Percentiles rank a stretch among this genome's conserved stretches.
These are phyloP conservation scores for Aureobasidium sp. DNA, from an alignment of 2,329 filamentous ascomycete species.

Conservation along the genomic window DNA sequence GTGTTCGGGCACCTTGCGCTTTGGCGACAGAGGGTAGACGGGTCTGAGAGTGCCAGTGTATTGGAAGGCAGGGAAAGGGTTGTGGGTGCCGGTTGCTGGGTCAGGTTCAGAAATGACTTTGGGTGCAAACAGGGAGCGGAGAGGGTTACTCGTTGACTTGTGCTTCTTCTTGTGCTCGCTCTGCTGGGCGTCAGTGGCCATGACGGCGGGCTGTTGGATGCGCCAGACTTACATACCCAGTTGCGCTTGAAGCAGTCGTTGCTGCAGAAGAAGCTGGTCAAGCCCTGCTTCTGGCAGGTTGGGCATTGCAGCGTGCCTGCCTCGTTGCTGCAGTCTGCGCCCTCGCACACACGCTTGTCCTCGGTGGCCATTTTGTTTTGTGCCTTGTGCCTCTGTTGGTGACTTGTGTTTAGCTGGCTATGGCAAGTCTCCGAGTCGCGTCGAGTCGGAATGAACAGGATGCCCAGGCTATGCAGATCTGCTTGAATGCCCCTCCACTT, in stretches of 20 bases:
- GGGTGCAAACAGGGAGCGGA: constrained; percentile 65
- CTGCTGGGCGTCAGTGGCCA: constrained; percentile 37
- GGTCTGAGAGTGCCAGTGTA: constrained; percentile 78
- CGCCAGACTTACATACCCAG: constrained; percentile 58
- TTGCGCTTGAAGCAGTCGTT: constrained; percentile 99
- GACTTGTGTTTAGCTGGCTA: no score
- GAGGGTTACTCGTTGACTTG: constrained; percentile 68
- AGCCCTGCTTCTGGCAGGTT: constrained; percentile 82
- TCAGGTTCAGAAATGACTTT: constrained; percentile 84
- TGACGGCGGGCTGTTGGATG: constrained; percentile 15
- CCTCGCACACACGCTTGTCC: constrained; percentile 62
- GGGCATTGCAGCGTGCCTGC: constrained; percentile 85
- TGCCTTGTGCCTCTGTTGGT: neutral
- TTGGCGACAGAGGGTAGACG: constrained; percentile 58
- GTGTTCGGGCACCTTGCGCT: constrained; percentile 63
- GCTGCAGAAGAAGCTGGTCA: constrained; percentile 93
- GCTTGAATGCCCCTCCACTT: neutral
- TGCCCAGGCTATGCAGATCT: neutral
- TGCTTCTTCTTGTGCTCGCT: constrained; percentile 73
- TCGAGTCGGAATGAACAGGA: neutral
- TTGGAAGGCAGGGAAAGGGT: constrained; percentile 81
- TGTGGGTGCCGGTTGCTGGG: constrained; percentile 81
- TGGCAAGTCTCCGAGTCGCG: neutral
- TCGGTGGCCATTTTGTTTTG: constrained; percentile 13
- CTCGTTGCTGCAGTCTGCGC: constrained; percentile 77